phyloP scores from a whole-genome alignment of 495 filamentous ascomycete species.

The Penicillium cinerascens region DNA sequence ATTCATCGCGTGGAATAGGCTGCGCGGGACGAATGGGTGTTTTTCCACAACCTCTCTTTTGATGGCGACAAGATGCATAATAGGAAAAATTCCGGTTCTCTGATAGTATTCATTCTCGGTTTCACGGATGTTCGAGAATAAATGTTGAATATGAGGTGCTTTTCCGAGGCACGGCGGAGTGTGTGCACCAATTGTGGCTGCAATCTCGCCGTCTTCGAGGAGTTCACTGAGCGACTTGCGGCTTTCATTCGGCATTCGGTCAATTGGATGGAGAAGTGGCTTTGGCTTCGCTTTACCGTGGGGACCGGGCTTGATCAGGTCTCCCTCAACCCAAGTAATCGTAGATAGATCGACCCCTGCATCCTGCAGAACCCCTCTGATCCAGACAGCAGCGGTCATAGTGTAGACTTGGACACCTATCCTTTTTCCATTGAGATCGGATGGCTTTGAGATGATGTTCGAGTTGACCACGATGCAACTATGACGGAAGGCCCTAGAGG shows the following conservation, averaged over 20 bases:
- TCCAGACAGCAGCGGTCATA: conserved; percentile 43
- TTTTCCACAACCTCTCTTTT: conserved; percentile 24
- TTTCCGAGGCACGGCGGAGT: conserved; percentile 35
- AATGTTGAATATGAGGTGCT: conserved; percentile 24
- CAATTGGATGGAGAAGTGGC: conserved; percentile 24
- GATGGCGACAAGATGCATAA: conserved; percentile 40
- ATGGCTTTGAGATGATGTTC: conserved; percentile 25
- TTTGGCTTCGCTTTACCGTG: conserved; percentile 24
- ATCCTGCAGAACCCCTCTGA: conserved; percentile 30
- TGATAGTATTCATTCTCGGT: conserved; percentile 36
- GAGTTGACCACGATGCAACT: conserved; percentile 37
- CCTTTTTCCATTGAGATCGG: conserved; percentile 37
- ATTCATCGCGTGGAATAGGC: conserved; percentile 32
- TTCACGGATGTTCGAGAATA: conserved; percentile 39
- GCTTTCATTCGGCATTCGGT: conserved; percentile 20
- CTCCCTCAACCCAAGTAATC: conserved; percentile 36
- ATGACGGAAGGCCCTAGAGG: conserved; percentile 37
- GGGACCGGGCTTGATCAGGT: conserved; percentile 25
- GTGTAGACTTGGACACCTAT: conserved; percentile 40
- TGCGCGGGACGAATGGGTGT: conserved; percentile 23
- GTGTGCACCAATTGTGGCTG: conserved; percentile 37
- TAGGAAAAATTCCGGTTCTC: conserved; percentile 37
- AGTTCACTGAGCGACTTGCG: conserved; percentile 32
- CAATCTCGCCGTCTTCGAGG: conserved; percentile 37
- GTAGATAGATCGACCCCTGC: conserved; percentile 33